Evolutionary conservation across 371 early-diverging fungal species (phyloP).

Genomic region (Mortierella sp.): DNA sequence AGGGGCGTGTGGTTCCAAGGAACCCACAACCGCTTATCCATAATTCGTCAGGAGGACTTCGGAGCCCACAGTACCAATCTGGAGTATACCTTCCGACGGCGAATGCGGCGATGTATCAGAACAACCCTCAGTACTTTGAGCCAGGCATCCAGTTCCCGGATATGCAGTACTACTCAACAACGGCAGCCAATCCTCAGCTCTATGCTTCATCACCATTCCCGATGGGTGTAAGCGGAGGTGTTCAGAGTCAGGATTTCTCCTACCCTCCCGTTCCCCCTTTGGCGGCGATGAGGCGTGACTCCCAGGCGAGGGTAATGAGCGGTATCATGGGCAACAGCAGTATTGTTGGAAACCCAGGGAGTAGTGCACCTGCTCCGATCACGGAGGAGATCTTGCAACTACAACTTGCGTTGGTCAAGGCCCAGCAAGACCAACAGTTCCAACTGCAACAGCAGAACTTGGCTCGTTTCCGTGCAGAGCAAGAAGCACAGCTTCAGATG

Average conservation of each 20-base stretch:
- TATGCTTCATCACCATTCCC: not conserved
- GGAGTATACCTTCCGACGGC: not conserved
- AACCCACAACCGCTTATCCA: not conserved
- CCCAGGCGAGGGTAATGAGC: not conserved
- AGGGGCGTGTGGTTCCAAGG: not conserved
- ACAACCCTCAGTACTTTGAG: slow-evolving; percentile 4
- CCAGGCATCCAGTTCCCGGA: not conserved
- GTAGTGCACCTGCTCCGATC: not conserved
- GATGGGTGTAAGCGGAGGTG: not conserved
- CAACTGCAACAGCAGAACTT: not conserved
- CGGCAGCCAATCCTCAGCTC: not conserved
- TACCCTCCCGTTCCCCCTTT: not conserved
- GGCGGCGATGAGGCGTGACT: not conserved
- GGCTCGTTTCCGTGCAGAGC: slow-evolving; percentile 1
- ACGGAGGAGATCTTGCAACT: not conserved
- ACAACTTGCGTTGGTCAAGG: not conserved
- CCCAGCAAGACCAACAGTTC: not conserved
- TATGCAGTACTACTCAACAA: not conserved
- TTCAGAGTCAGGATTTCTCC: not conserved
- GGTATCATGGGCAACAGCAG: not conserved
- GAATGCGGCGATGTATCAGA: not conserved
- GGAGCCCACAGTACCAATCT: not conserved
- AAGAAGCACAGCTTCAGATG: slow-evolving; percentile 9
- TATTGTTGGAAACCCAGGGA: not conserved
- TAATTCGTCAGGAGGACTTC: not conserved